Evolutionary conservation across 1,284 basidiomycete species (phyloP), one percentile per base, ranked within the genome.

Genomic region (Ceratobasidium sp.): DNA sequence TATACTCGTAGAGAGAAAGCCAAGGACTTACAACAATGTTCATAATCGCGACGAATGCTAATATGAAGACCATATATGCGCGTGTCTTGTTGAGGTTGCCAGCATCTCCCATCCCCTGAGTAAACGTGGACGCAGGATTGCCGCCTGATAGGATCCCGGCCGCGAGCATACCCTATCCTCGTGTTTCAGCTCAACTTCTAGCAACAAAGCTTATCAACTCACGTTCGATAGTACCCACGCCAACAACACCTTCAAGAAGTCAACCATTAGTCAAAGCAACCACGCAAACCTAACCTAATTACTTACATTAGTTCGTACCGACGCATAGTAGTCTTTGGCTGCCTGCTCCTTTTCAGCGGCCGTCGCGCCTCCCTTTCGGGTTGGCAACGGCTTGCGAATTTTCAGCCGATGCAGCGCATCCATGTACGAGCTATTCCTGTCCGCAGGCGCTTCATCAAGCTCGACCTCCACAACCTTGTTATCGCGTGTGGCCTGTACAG

Each of bases 401-500:
- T 90, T 90, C 54, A 99, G 87, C 81, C 96, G 95, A 77, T 90
- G 88, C 51, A 98, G 86, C 0, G 96, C 92, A 80, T 97, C 94
- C 82, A 96, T 93, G 82, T 99, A 99, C 28, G 94, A 90, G 54
- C 88, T 89, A 82, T 98, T 95, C 76, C 95, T 91, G 82, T 97
- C 96, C 2, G 93, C 92, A 74, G 94, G 92, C 69, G 94, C 94
- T 0, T 94, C 91, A 2, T 94, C 90, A 80, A 98, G 89, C 80
- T 96, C 93, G 75, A 98, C 92, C 81, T 98, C 95, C 53, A 99
- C 95, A 15, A 90, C 91, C 81, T 92, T 88, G 45, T 88, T 90
- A 81, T 94, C 90, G 81, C 94, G 92, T 31, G 92, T 89, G 15
- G 86, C 87, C 66, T 83, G 81, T 63, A 95, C 93, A 1, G 90